These are phyloP conservation scores for Diutina scorzettiae DNA, from an alignment of 1,139 yeast genomes.

Conservation along the genomic window DNA sequence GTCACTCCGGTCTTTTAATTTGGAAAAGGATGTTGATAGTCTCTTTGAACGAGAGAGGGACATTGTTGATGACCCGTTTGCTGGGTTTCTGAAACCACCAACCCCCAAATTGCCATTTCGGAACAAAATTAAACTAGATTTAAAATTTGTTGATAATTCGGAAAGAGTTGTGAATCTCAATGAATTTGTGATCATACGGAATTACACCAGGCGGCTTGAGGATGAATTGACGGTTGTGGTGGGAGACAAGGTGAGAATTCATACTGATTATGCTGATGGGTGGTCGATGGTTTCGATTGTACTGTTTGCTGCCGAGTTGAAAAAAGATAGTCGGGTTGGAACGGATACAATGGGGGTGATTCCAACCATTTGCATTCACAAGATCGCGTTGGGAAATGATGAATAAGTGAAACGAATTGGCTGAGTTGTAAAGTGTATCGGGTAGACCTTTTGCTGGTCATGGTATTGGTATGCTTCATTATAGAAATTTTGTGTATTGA, in stretches of 20 bases:
- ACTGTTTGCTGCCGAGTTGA: neutral
- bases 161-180: neutral
- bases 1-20: no score
- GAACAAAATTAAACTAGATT: neutral
- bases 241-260: neutral
- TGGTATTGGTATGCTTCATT: no score
- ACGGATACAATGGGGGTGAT: neutral
- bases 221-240: neutral
- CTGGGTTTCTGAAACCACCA: neutral
- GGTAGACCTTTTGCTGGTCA: no score
- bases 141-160: neutral
- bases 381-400: no score
- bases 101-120: neutral
- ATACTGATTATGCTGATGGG: neutral
- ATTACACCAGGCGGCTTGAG: neutral
- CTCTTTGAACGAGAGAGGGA: no score
- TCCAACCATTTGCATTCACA: constrained; percentile 1
- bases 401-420: no score
- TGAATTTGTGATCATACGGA: constrained; percentile 2
- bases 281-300: neutral
- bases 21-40: no score
- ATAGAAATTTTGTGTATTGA: no score
- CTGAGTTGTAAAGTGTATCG: no score
- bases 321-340: neutral
- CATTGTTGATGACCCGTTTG: neutral